A percentile compares a stretch with the other conserved stretches of the same genome.
These are phyloP conservation scores for Aquilaria agallochum DNA, from an alignment of 441 rosid genomes.

Conservation along the genomic window DNA sequence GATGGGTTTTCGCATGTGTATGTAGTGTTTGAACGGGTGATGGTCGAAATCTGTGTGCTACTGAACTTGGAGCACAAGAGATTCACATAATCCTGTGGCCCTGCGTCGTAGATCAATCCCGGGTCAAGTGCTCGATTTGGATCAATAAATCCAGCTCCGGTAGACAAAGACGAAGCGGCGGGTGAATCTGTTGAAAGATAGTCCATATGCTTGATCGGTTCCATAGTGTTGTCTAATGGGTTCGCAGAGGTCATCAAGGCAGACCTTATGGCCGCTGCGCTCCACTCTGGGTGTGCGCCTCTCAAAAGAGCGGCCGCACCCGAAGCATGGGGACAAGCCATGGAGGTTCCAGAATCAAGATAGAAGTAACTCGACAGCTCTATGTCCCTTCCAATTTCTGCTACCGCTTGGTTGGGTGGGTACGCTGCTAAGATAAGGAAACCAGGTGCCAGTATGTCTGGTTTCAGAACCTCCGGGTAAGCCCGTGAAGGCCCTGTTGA, in stretches of 20 bases:
- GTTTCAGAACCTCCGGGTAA: constrained; percentile 22
- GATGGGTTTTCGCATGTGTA: constrained; percentile 21
- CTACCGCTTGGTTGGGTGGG: not conserved
- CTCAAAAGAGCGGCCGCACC: constrained; percentile 26
- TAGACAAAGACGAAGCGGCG: constrained; percentile 31
- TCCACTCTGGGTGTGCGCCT: constrained; percentile 28
- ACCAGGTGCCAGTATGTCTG: constrained; percentile 28
- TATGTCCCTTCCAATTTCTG: not conserved
- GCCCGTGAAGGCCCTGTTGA: constrained; percentile 37
- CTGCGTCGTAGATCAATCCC: constrained; percentile 40
- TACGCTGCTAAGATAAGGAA: constrained; percentile 22
- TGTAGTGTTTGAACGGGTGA: constrained; percentile 20
- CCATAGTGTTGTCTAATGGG: constrained; percentile 17
- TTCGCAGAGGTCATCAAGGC: constrained; percentile 30
- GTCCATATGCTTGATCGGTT: constrained; percentile 30
- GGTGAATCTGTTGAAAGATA: not conserved
- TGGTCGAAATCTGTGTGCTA: constrained; percentile 20
- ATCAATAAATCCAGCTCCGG: constrained; percentile 41
- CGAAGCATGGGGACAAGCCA: constrained; percentile 28
- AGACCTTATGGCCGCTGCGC: constrained; percentile 26
- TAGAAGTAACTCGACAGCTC: constrained; percentile 15
- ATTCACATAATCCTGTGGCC: constrained; percentile 29
- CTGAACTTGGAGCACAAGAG: constrained; percentile 37
- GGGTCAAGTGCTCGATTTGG: constrained; percentile 42
- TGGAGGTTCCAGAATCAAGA: constrained; percentile 27